These are phyloP conservation scores for Biancaea sappan DNA, from an alignment of 306 rosid species.

Conservation along the genomic window DNA sequence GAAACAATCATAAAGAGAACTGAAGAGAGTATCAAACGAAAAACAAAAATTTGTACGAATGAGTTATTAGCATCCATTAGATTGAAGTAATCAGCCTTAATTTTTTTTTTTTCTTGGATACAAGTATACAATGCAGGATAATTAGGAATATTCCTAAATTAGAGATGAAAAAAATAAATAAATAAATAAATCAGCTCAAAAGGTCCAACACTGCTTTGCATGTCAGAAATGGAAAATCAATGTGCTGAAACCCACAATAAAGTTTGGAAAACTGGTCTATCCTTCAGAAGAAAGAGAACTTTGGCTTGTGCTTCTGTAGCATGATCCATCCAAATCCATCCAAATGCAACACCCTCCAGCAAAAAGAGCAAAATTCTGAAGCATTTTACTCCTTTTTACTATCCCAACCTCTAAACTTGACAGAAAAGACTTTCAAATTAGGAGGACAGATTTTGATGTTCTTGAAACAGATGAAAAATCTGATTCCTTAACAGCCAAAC, in stretches of 20 bases:
- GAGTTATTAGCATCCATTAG: not conserved
- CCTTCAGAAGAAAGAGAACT: not conserved
- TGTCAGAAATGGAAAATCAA: not conserved
- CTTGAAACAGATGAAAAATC: not conserved
- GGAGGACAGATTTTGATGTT: not conserved
- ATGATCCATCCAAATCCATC: not conserved
- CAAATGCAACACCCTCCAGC: not conserved
- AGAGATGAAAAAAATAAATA: not conserved
- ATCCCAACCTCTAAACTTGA: not conserved
- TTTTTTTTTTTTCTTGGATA: not conserved
- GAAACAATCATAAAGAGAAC: not conserved
- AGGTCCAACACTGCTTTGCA: not conserved
- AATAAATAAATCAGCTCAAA: not conserved
- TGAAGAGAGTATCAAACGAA: not conserved
- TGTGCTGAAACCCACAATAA: not conserved
- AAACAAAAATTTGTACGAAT: not conserved
- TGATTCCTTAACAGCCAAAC: not conserved
- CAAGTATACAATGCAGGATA: not conserved
- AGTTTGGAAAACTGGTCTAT: not conserved
- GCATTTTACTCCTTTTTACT: not conserved
- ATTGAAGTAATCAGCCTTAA: not conserved
- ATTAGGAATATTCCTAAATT: conserved; percentile 5
- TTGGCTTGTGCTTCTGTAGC: not conserved
- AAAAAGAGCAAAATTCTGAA: too few relatives aligned
- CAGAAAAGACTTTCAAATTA: not conserved